These are phyloP conservation scores for Microcyclospora pomicola DNA, from an alignment of 2,329 filamentous ascomycete genomes.

Conservation along the genomic window DNA sequence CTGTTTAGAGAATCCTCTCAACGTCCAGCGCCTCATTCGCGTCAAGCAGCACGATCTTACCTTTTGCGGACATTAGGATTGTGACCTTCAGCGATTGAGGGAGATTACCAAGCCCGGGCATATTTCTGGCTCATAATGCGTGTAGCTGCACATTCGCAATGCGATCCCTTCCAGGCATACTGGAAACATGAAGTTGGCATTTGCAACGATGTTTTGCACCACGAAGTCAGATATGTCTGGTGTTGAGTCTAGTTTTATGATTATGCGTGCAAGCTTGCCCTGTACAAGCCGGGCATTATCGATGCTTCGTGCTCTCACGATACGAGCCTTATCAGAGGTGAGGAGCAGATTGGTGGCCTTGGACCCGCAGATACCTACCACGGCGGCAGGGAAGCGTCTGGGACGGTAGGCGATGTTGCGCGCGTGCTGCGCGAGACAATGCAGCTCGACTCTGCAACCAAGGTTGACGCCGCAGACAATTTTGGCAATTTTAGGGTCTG, in stretches of 20 bases:
- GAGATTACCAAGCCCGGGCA: constrained; percentile 86
- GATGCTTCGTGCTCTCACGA: constrained; percentile 78
- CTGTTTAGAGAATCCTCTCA: constrained; percentile 3
- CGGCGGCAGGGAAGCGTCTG: constrained; percentile 84
- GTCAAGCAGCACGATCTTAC: constrained; percentile 78
- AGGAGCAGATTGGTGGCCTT: constrained; percentile 84
- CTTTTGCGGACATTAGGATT: constrained; percentile 53
- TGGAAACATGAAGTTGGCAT: constrained; percentile 82
- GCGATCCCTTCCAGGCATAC: constrained; percentile 76
- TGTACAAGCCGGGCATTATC: constrained; percentile 79
- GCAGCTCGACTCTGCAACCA: constrained; percentile 76
- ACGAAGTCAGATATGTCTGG: constrained; percentile 88
- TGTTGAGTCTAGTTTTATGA: constrained; percentile 83
- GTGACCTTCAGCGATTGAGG: constrained; percentile 73
- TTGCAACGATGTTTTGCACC: constrained; percentile 86
- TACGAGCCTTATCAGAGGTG: constrained; percentile 85
- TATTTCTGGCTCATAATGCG: constrained; percentile 78
- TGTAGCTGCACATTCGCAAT: constrained; percentile 57
- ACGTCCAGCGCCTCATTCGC: constrained; percentile 83
- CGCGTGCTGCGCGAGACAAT: constrained; percentile 78
- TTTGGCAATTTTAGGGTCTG: constrained; percentile 37
- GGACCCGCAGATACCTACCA: constrained; percentile 83
- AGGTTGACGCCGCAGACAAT: constrained; percentile 86
- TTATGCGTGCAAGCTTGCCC: constrained; percentile 78
- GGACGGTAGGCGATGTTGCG: constrained; percentile 83